Evolutionary conservation across 371 early-diverging fungal genomes (phyloP).

Genomic region (Paraphysoderma sedebokerense): DNA sequence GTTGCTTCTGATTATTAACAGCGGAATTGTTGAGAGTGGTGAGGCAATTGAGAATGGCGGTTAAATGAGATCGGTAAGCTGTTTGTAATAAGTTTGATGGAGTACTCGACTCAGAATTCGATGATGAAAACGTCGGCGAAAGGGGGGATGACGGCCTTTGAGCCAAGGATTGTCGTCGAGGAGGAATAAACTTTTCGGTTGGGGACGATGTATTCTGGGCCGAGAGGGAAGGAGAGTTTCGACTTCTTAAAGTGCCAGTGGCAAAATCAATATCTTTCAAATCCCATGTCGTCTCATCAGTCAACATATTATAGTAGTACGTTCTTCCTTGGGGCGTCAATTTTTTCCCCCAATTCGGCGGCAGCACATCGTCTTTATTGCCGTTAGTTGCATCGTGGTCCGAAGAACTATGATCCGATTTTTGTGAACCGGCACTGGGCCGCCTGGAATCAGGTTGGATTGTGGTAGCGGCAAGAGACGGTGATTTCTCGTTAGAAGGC

Average conservation of each 20-base stretch:
- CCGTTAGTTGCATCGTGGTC: conserved; percentile 2
- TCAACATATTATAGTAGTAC: conserved; percentile 52
- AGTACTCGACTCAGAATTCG: too few species aligned
- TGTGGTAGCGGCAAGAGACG: too few species aligned
- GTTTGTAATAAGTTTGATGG: too few species aligned
- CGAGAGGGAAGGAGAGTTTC: too few species aligned
- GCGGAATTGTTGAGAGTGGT: not conserved
- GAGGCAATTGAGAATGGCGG: too few species aligned
- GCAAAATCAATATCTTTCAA: conserved; percentile 16
- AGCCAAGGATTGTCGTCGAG: conserved; percentile 7
- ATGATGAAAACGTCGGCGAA: too few species aligned
- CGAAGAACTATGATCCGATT: conserved; percentile 5
- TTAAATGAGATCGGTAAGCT: too few species aligned
- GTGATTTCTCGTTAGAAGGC: too few species aligned
- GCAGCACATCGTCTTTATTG: conserved; percentile 13
- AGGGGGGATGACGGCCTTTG: conserved; percentile 11
- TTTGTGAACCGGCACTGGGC: not conserved
- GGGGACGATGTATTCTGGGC: too few species aligned
- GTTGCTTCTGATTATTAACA: conserved; percentile 7
- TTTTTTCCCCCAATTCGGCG: conserved; percentile 39
- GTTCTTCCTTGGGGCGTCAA: conserved; percentile 35
- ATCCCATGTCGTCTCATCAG: conserved; percentile 49
- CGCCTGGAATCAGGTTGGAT: too few species aligned
- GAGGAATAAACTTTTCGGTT: not conserved
- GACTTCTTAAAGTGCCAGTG: too few species aligned